phyloP scores from a whole-genome alignment of 1,139 yeast genomes.

The Keqinozyma sinolaborantium region DNA sequence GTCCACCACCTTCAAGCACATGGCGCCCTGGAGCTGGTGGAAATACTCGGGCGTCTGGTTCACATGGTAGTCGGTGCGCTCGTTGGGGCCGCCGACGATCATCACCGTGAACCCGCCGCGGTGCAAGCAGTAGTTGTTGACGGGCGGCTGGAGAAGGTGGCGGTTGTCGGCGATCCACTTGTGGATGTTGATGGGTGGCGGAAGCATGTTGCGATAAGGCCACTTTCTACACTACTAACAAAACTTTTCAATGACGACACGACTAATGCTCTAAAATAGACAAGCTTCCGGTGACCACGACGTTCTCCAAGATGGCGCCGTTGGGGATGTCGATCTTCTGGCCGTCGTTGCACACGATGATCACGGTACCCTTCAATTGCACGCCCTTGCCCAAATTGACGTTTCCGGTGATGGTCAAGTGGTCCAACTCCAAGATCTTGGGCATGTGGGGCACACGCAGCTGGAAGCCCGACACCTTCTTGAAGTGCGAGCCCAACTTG shows the following conservation, averaged over 20 bases:
- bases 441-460: slow-evolving; percentile 94
- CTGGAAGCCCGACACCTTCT: slow-evolving; percentile 91
- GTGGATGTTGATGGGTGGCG: slow-evolving; percentile 69
- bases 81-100: slow-evolving; percentile 96
- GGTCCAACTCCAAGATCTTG: slow-evolving; percentile 91
- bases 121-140: slow-evolving; percentile 85
- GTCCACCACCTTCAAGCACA: slow-evolving; percentile 85
- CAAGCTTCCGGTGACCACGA: slow-evolving; percentile 94
- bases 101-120: slow-evolving; percentile 90
- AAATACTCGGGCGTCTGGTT: slow-evolving; percentile 96
- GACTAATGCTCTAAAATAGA: slow-evolving; percentile 86
- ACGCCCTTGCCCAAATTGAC: slow-evolving; percentile 89
- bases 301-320: slow-evolving; percentile 91
- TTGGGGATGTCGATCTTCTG: slow-evolving; percentile 96
- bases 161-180: slow-evolving; percentile 80
- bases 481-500: slow-evolving; percentile 94
- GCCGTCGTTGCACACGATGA: slow-evolving; percentile 96
- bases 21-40: slow-evolving; percentile 79
- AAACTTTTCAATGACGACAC: slow-evolving; percentile 1
- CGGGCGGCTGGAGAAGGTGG: slow-evolving; percentile 82
- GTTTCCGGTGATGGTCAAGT: slow-evolving; percentile 95
- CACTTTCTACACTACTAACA: not conserved
- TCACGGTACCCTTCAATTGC: slow-evolving; percentile 93
- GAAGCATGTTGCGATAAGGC: slow-evolving; percentile 41
- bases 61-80: slow-evolving; percentile 87